A percentile compares a stretch with the other conserved stretches of the same genome.
These are phyloP conservation scores for Annulohypoxylon truncatum DNA, from an alignment of 2,329 filamentous ascomycete species.

Conservation along the genomic window DNA sequence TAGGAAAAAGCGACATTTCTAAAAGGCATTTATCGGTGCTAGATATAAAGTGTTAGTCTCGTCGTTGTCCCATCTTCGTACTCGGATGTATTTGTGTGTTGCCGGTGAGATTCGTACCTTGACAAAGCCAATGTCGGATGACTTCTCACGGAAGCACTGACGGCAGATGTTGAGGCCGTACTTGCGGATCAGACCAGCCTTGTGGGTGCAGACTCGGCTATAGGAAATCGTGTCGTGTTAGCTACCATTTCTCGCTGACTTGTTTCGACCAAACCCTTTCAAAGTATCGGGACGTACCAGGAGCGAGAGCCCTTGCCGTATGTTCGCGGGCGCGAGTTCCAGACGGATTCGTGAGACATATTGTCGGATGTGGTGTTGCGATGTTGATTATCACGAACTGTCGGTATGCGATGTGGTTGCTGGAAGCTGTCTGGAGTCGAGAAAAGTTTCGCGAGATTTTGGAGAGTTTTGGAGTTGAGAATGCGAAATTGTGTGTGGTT, in stretches of 20 bases:
- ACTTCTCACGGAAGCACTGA: constrained; percentile 83
- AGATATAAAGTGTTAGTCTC: constrained; percentile 22
- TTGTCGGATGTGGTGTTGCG: constrained; percentile 53
- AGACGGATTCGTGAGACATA: constrained; percentile 91
- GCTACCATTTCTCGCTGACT: constrained; percentile 23
- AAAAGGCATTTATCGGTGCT: constrained; percentile 45
- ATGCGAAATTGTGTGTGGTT: constrained; percentile 44
- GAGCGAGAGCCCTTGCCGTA: constrained; percentile 96
- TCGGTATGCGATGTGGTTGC: constrained; percentile 50
- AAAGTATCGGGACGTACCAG: constrained; percentile 74
- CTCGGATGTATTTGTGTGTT: not conserved
- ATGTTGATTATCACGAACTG: constrained; percentile 44
- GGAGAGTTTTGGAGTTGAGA: constrained; percentile 25
- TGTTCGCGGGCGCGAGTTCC: constrained; percentile 97
- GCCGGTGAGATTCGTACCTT: constrained; percentile 59
- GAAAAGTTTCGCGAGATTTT: constrained; percentile 44
- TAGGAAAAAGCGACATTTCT: constrained; percentile 38
- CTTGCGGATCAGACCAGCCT: constrained; percentile 99
- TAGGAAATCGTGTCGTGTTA: constrained; percentile 41
- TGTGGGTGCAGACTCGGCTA: constrained; percentile 85
- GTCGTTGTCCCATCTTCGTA: not conserved
- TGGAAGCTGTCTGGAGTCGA: constrained; percentile 51
- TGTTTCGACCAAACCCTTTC: not conserved
- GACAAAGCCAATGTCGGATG: constrained; percentile 77
- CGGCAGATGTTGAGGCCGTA: constrained; percentile 93